Base-by-base conservation (phyloP, 2,329 filamentous ascomycete genomes). In the Botrytis paeoniae region DNA sequence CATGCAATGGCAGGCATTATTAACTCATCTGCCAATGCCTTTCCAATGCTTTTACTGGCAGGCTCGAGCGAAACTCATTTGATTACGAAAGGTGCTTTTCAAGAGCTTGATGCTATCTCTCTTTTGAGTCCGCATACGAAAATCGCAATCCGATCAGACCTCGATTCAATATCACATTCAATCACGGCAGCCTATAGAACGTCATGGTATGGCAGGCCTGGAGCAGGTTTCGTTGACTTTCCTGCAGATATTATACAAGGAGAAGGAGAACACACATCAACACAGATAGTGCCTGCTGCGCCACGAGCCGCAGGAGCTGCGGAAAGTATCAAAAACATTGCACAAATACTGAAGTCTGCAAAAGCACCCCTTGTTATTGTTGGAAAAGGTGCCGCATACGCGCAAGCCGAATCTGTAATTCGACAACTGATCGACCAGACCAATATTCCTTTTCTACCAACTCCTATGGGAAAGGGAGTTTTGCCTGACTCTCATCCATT, bases 391-490 rank as follows among this genome's bases (percentile, higher is more conserved):
- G 85, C 86, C 8, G 86, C 86, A 29, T 88, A 88, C 79, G 84
- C 85, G 41, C 83, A 83, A 66, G 85, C 86, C 5, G 86, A 89
- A 75, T 51, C 73, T 1, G 77, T 79, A 2, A 85, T 88, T 70
- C 81, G 83, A 39, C 75, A 80, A 20, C 79, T 89, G 41, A 81
- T 88, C 37, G 79, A 86, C 63, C 78, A 80, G 75, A 85, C 85
- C 16, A 81, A 83, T 39, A 81, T 89, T 18, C 87, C 86, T 0
- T 89, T 89, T 77, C 81, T 89, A 10, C 86, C 87, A 0, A 88
- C 86, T 1, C 87, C 87, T 1, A 89, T 89, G 86, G 87, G 87
- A 7, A 89, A 89, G 77, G 87, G 87, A 35, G 83, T 89, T 9
- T 76, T 89, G 1, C 82, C 87, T 16, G 87, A 89, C 75, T 87